Evolutionary conservation across 441 rosid genomes (phyloP), one percentile per base, ranked within the genome.

Genomic region (Populus hybrid): DNA sequence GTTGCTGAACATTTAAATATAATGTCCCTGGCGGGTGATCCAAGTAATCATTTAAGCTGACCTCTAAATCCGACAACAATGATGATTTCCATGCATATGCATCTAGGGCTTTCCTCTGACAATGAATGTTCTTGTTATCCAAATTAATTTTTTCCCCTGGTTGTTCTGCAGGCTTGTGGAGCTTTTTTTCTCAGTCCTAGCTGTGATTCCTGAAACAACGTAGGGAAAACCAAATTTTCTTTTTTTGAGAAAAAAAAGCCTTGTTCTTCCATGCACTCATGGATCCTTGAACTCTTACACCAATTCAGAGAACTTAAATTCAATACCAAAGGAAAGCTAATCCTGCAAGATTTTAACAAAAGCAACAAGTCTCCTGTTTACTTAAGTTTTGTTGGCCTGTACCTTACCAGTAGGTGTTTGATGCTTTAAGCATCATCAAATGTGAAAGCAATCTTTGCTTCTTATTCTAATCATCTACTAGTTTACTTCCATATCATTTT

Each of bases 371-470:
- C 10, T 38, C 32, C 34, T 46, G 69, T 40, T 69, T 28, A 23
- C 65, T 66, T 18, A 9, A 24, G 69, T 35, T 53, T 78, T 79
- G 85, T 82, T 82, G 77, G 68, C 67, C 71, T 82, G 34, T 63
- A 83, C 90, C 93, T 6, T 64, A 84, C 82, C 87, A 80, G 42
- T 32, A 42, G 61, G 64, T 77, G 65, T 66, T 79, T 80, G 78
- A 74, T 77, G 81, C 88, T 86, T 85, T 71, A 86, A 87, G 89
- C 83, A 86, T 84, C 84, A 81, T 76, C 81, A 79, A 70, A 42
- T 67, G 32, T 23, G 82, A 89, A 77, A 83, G 81, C 85, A 80
- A 81, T 73, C 34, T 80, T 79, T 69, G 79, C 80, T 76, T 76
- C 67, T 73, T 30, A 42, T 46, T 57, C 23, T 61, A 23, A 18